Conservation (phyloP, 1,139 yeast species). For the Taphrina flavorubra region DNA sequence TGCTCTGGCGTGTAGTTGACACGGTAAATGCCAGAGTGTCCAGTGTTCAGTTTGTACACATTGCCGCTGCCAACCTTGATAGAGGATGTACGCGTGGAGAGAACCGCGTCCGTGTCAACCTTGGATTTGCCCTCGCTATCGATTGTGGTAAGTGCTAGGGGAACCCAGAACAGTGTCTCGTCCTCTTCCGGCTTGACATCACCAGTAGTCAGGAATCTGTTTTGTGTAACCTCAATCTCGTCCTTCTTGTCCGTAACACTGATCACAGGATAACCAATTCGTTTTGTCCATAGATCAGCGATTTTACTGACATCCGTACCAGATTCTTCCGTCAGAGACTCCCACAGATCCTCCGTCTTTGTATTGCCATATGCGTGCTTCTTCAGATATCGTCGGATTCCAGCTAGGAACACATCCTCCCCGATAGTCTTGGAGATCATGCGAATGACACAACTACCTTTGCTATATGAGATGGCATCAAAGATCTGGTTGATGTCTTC, state of each 20-base stretch:
- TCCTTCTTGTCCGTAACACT: slow-evolving; percentile 58
- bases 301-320: slow-evolving; percentile 73
- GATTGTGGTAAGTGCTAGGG: slow-evolving; percentile 74
- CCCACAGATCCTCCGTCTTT: slow-evolving; percentile 80
- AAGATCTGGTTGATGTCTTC: slow-evolving; percentile 86
- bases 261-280: slow-evolving; percentile 83
- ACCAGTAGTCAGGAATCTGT: slow-evolving; percentile 78
- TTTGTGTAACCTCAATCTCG: slow-evolving; percentile 64
- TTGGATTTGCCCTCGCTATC: slow-evolving; percentile 66
- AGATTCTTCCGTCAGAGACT: slow-evolving; percentile 70
- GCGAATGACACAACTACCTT: slow-evolving; percentile 78
- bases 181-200: slow-evolving; percentile 78
- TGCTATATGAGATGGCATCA: slow-evolving; percentile 81
- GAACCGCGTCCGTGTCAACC: slow-evolving; percentile 50
- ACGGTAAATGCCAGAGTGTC: slow-evolving; percentile 82
- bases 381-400: slow-evolving; percentile 75
- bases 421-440: slow-evolving; percentile 82
- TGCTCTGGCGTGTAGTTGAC: slow-evolving; percentile 77
- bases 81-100: slow-evolving; percentile 59
- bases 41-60: slow-evolving; percentile 79
- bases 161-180: slow-evolving; percentile 77
- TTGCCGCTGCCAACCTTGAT: slow-evolving; percentile 56
- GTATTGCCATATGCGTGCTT: slow-evolving; percentile 78
- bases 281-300: slow-evolving; percentile 83
- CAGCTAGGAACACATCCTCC: slow-evolving; percentile 73